Conservation (phyloP, 495 filamentous ascomycete species). For the Penicillium roqueforti region DNA sequence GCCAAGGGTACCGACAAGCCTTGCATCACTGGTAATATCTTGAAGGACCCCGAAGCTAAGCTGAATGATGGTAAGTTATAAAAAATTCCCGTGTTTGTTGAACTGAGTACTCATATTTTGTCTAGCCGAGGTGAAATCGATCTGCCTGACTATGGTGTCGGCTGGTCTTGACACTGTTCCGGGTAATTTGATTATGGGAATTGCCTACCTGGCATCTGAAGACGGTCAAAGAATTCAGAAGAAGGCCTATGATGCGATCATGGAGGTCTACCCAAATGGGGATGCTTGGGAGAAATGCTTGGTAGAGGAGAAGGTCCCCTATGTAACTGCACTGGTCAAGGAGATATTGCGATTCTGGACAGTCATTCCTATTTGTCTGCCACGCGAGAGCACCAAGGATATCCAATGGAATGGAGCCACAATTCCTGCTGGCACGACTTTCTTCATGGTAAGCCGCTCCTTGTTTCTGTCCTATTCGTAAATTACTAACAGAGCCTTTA, state of each 20-base stretch:
- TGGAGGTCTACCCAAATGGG: slow-evolving; percentile 58
- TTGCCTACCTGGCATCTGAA: slow-evolving; percentile 62
- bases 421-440: slow-evolving; percentile 61
- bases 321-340: slow-evolving; percentile 65
- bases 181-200: slow-evolving; percentile 65
- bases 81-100: not conserved
- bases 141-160: slow-evolving; percentile 72
- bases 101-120: slow-evolving; percentile 1
- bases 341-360: slow-evolving; percentile 69
- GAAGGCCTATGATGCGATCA: slow-evolving; percentile 60
- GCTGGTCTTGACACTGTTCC: slow-evolving; percentile 68
- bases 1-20: slow-evolving; percentile 61
- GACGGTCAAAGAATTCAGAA: slow-evolving; percentile 61
- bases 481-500: slow-evolving; percentile 15
- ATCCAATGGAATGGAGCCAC: slow-evolving; percentile 55
- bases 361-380: slow-evolving; percentile 70
- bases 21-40: slow-evolving; percentile 64
- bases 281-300: slow-evolving; percentile 64
- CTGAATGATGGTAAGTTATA: slow-evolving; percentile 53
- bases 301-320: slow-evolving; percentile 65
- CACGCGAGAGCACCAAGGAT: slow-evolving; percentile 59
- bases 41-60: slow-evolving; percentile 62
- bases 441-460: slow-evolving; percentile 54
- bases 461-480: not conserved
- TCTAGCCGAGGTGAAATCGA: slow-evolving; percentile 63